These are phyloP conservation scores for Sicyos edulis DNA, from an alignment of 306 rosid genomes.

Conservation along the genomic window DNA sequence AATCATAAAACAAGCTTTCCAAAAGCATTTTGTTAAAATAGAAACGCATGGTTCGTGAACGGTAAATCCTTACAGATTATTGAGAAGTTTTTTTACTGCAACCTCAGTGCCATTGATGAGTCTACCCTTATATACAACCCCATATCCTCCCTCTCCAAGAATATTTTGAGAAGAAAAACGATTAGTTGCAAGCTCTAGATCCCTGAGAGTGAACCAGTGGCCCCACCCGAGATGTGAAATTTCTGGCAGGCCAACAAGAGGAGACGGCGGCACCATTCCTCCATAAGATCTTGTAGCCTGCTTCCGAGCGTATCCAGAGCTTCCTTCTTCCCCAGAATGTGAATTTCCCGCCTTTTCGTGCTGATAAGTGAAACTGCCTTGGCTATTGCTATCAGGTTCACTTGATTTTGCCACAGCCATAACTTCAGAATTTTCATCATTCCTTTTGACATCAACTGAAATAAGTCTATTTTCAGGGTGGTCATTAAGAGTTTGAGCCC, in stretches of 20 bases:
- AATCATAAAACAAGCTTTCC: constrained; percentile 5
- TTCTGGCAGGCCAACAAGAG: too few relatives aligned
- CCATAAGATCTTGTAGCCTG: constrained; percentile 42
- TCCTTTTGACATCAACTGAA: constrained; percentile 43
- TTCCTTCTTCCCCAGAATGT: constrained; percentile 77
- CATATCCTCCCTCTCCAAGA: too few relatives aligned
- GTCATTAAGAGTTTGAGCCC: constrained; percentile 47
- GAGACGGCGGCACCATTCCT: constrained; percentile 59
- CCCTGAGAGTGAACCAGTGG: too few relatives aligned
- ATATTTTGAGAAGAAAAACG: too few relatives aligned
- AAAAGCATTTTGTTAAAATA: too few relatives aligned
- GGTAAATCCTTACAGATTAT: too few relatives aligned
- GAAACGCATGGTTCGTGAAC: too few relatives aligned
- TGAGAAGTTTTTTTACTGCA: too few relatives aligned
- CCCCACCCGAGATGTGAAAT: too few relatives aligned
- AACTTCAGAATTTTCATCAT: constrained; percentile 54
- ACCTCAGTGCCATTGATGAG: too few relatives aligned
- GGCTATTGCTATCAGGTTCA: constrained; percentile 68
- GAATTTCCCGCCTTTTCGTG: constrained; percentile 72
- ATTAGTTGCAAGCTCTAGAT: too few relatives aligned
- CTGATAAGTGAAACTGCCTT: constrained; percentile 70
- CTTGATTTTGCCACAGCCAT: constrained; percentile 49
- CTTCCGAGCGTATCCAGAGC: constrained; percentile 61
- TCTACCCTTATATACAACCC: too few relatives aligned
- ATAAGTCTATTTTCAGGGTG: constrained; percentile 43